These are phyloP conservation scores for Cladobotryum protrusum DNA, from an alignment of 2,329 filamentous ascomycete species.

Conservation along the genomic window DNA sequence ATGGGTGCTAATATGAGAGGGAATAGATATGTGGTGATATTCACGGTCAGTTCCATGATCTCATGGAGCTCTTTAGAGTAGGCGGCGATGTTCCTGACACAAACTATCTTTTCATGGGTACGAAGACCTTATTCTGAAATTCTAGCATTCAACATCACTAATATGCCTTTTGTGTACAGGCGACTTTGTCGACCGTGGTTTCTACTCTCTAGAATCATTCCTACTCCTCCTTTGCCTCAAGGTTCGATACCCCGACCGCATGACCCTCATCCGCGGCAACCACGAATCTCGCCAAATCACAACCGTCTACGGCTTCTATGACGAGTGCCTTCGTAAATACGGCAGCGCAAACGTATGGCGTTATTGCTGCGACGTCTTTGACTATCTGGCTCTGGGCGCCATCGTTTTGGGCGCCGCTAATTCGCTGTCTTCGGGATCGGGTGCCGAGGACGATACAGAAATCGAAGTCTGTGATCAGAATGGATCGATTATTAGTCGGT, in stretches of 20 bases:
- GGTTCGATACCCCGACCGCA: constrained; percentile 93
- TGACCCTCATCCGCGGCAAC: constrained; percentile 91
- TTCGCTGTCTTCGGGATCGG: constrained; percentile 47
- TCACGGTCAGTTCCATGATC: constrained; percentile 91
- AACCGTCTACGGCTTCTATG: constrained; percentile 96
- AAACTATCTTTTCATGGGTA: constrained; percentile 96
- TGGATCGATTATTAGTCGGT: constrained; percentile 70
- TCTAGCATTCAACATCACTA: background rate
- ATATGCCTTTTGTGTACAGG: constrained; percentile 39
- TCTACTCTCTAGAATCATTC: constrained; percentile 96
- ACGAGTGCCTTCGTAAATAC: constrained; percentile 93
- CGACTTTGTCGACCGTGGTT: constrained; percentile 95
- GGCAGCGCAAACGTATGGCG: constrained; percentile 95
- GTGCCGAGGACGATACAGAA: constrained; percentile 68
- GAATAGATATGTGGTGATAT: constrained; percentile 87
- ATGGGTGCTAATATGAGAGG: background rate
- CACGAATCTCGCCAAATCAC: constrained; percentile 97
- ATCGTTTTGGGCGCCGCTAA: constrained; percentile 83
- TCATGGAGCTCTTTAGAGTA: constrained; percentile 94
- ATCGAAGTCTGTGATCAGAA: constrained; percentile 88
- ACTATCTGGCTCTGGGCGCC: constrained; percentile 87
- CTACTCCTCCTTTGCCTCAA: constrained; percentile 92
- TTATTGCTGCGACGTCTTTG: constrained; percentile 96
- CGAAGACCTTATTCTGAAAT: constrained; percentile 6
- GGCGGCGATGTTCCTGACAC: constrained; percentile 92